A percentile compares a stretch with the other conserved stretches of the same genome.
Conservation (phyloP, 345 rosid genomes). For the Erodium maritimum region DNA sequence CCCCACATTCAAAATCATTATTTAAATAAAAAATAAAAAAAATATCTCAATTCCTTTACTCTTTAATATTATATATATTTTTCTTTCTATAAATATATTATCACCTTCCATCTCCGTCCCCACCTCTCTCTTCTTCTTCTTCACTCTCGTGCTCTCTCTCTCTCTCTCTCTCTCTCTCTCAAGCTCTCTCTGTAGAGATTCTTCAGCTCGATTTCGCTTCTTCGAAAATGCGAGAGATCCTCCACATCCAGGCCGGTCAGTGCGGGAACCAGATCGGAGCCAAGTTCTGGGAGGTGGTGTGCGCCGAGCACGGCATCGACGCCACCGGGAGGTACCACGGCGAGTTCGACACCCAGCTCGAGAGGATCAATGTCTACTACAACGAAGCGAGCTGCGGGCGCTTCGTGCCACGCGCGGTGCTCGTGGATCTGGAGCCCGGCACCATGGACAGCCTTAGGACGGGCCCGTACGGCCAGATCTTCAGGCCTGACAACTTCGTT, state of each 20-base stretch:
- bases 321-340: no score
- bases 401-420: conserved; percentile 28
- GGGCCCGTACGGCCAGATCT: not conserved
- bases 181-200: not conserved
- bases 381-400: conserved; percentile 29
- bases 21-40: no score
- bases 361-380: no score
- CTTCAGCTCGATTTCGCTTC: not conserved
- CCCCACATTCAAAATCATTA: no score
- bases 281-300: no score
- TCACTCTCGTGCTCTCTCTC: not conserved
- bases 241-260: conserved; percentile 31
- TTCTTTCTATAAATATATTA: no score
- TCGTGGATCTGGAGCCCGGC: conserved; percentile 35
- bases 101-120: not conserved
- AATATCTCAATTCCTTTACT: no score
- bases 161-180: not conserved
- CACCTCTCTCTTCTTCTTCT: not conserved
- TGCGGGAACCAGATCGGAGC: conserved; percentile 17
- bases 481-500: no score
- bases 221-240: conserved; percentile 22
- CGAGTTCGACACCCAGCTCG: no score
- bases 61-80: no score
- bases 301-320: no score
- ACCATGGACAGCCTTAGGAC: conserved; percentile 33